Conservation (phyloP, 2,329 filamentous ascomycete species). For the Aspergillus fructus region DNA sequence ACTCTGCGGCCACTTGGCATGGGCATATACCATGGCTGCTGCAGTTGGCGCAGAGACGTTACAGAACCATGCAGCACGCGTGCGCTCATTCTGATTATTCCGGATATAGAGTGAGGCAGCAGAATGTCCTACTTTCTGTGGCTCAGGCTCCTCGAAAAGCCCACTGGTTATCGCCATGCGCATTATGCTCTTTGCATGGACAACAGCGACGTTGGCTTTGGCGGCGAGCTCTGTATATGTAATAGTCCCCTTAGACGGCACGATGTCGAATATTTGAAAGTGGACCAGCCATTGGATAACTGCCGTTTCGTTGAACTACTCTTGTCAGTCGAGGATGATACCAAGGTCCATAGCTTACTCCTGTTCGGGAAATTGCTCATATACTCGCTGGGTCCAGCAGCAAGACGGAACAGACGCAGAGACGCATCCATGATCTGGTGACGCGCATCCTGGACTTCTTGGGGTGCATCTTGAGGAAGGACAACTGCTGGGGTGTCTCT, state of each 20-base stretch:
- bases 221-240: slow-evolving; percentile 28
- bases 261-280: slow-evolving; percentile 28
- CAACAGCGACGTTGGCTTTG: slow-evolving; percentile 23
- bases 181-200: slow-evolving; percentile 37
- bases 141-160: slow-evolving; percentile 55
- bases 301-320: background rate
- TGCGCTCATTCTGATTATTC: slow-evolving; percentile 26
- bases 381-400: too few relatives aligned
- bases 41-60: slow-evolving; percentile 18
- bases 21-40: slow-evolving; percentile 19
- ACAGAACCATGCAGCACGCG: slow-evolving; percentile 55
- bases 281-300: slow-evolving; percentile 28
- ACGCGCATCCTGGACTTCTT: too few relatives aligned
- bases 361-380: too few relatives aligned
- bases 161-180: slow-evolving; percentile 59
- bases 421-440: too few relatives aligned
- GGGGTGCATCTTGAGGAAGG: too few relatives aligned
- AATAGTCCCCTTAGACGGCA: slow-evolving; percentile 26
- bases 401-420: too few relatives aligned
- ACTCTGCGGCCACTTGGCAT: slow-evolving; percentile 20
- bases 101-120: slow-evolving; percentile 51
- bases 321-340: background rate
- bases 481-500: too few relatives aligned
- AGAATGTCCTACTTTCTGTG: slow-evolving; percentile 55
- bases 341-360: too few relatives aligned